Evolutionary conservation across 176 grass and related monocot species (phyloP).

Genomic region (Saccharum officinarum): DNA sequence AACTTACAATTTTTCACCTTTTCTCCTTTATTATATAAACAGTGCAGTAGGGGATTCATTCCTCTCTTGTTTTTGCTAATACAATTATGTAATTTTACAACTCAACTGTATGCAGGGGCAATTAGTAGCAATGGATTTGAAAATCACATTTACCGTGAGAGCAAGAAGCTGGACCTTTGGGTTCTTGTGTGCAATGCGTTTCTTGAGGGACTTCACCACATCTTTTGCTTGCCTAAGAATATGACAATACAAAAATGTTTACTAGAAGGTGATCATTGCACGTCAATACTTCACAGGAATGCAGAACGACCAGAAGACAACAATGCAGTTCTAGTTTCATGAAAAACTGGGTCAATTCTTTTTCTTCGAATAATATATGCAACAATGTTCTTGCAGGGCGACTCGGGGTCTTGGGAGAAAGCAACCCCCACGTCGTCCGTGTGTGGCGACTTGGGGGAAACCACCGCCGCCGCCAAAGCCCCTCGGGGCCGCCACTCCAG

Average conservation of each 20-base stretch:
- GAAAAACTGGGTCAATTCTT: background rate
- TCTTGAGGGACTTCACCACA: constrained; percentile 76
- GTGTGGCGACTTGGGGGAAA: too few species aligned
- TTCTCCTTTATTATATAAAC: background rate
- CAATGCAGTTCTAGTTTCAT: background rate
- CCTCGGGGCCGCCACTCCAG: too few species aligned
- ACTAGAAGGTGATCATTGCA: background rate
- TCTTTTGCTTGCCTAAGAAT: constrained; percentile 74
- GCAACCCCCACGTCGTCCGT: too few species aligned
- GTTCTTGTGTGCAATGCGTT: constrained; percentile 77
- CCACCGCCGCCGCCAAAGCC: too few species aligned
- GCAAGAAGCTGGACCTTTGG: constrained; percentile 87
- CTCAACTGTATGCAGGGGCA: too few species aligned
- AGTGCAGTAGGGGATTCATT: background rate
- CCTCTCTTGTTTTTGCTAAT: background rate
- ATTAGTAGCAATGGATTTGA: background rate
- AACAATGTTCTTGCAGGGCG: background rate
- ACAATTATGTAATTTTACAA: background rate
- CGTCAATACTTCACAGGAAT: background rate
- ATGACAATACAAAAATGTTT: constrained; percentile 4
- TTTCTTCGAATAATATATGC: background rate
- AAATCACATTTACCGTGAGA: constrained; percentile 65
- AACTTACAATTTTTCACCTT: background rate
- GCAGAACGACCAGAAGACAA: background rate
- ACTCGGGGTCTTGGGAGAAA: too few species aligned